These are phyloP conservation scores for Ceratocystis lukuohia DNA, from an alignment of 2,329 filamentous ascomycete species.

Conservation along the genomic window DNA sequence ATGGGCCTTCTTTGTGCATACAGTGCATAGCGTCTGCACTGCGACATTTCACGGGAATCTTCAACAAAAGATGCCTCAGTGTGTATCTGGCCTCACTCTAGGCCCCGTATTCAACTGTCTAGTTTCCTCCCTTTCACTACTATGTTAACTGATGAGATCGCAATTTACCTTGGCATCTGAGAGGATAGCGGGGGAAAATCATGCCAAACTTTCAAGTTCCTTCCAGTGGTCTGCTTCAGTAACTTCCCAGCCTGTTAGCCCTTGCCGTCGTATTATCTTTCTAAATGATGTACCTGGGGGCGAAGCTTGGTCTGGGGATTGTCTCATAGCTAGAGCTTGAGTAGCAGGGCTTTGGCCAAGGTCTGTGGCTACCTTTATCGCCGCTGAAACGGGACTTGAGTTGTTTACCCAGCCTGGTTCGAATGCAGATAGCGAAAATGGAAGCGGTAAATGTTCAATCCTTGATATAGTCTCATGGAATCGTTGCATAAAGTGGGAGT, in stretches of 20 bases:
- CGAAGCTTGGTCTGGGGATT: not conserved
- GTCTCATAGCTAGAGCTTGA: not conserved
- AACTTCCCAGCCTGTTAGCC: not conserved
- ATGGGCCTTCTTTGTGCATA: too few relatives aligned
- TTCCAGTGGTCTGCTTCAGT: slow-evolving; percentile 8
- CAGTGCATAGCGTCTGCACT: too few relatives aligned
- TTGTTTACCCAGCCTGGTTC: not conserved
- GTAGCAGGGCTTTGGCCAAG: not conserved
- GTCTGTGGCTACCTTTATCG: not conserved
- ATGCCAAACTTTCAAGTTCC: not conserved
- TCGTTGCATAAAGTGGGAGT: slow-evolving; percentile 1
- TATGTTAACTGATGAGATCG: not conserved
- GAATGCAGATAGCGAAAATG: not conserved
- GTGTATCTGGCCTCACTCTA: not conserved
- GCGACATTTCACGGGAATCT: not conserved
- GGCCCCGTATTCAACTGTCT: not conserved
- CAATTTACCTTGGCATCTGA: not conserved
- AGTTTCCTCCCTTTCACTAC: not conserved
- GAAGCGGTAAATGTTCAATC: not conserved
- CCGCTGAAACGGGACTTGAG: not conserved
- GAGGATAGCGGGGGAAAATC: not conserved
- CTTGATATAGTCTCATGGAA: not conserved
- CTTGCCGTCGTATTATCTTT: not conserved
- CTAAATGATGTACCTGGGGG: not conserved
- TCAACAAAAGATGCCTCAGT: not conserved